These are phyloP conservation scores for Vairimorpha necatrix DNA, from an alignment of 371 early-diverging fungal species.

Conservation along the genomic window DNA sequence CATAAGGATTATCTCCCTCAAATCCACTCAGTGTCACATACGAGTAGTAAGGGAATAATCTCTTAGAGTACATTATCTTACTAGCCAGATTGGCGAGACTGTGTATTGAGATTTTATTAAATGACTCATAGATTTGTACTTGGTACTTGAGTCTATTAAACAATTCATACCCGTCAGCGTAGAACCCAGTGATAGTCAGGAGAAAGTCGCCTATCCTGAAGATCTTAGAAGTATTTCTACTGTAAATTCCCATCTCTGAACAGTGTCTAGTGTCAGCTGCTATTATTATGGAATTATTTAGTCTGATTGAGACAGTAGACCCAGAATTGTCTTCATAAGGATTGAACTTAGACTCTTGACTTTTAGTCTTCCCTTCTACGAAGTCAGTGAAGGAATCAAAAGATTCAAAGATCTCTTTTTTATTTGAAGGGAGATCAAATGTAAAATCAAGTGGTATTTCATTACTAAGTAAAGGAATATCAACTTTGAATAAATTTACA, in stretches of 20 bases:
- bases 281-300: slow-evolving; percentile 82
- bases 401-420: neutral
- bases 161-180: slow-evolving; percentile 83
- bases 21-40: slow-evolving; percentile 83
- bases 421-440: neutral
- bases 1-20: slow-evolving; percentile 70
- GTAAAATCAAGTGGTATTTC: neutral
- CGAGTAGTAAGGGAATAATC: slow-evolving; percentile 95
- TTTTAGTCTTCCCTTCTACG: neutral
- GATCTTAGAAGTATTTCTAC: slow-evolving; percentile 83
- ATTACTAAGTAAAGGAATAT: neutral
- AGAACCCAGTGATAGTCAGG: slow-evolving; percentile 80
- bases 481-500: neutral
- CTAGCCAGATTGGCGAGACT: slow-evolving; percentile 85
- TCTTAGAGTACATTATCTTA: slow-evolving; percentile 79
- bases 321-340: slow-evolving; percentile 71
- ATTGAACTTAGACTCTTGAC: slow-evolving; percentile 33
- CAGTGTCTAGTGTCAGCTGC: slow-evolving; percentile 94
- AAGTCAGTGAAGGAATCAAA: neutral
- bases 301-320: slow-evolving; percentile 83
- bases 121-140: slow-evolving; percentile 59
- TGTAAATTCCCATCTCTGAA: slow-evolving; percentile 85
- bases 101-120: slow-evolving; percentile 78
- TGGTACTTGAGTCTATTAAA: slow-evolving; percentile 75
- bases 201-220: slow-evolving; percentile 74